Evolutionary conservation across 2,329 filamentous ascomycete species (phyloP).

Genomic region (Monilinia fructigena): DNA sequence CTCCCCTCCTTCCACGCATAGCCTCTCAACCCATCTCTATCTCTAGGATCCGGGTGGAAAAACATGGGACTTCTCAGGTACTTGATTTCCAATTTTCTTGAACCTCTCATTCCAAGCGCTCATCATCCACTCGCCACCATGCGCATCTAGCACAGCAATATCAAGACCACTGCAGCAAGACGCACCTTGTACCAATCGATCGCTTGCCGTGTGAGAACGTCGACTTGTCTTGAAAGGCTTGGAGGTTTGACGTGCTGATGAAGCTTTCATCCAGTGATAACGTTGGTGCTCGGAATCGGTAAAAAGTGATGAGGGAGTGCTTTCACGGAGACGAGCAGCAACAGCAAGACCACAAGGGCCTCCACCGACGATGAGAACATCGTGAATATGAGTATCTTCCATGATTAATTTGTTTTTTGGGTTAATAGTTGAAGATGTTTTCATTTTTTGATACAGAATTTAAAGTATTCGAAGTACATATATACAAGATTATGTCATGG

Average conservation of each 20-base stretch:
- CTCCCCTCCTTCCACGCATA: slow-evolving; percentile 60
- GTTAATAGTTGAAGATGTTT: neutral
- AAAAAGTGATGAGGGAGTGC: slow-evolving; percentile 74
- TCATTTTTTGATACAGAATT: neutral
- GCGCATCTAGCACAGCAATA: slow-evolving; percentile 67
- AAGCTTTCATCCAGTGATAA: slow-evolving; percentile 68
- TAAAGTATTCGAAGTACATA: slow-evolving; percentile 1
- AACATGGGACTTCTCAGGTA: slow-evolving; percentile 79
- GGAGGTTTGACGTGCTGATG: slow-evolving; percentile 52
- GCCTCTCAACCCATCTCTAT: slow-evolving; percentile 70
- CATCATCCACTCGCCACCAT: slow-evolving; percentile 66
- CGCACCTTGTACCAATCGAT: slow-evolving; percentile 36
- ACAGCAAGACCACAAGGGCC: slow-evolving; percentile 74
- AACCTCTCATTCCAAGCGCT: slow-evolving; percentile 69
- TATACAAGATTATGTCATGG: slow-evolving; percentile 2
- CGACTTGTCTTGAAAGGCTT: slow-evolving; percentile 37
- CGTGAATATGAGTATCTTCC: slow-evolving; percentile 46
- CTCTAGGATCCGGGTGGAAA: slow-evolving; percentile 75
- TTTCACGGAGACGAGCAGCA: slow-evolving; percentile 69
- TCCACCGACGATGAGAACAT: slow-evolving; percentile 63
- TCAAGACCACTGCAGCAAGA: slow-evolving; percentile 28
- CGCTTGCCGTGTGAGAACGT: slow-evolving; percentile 41
- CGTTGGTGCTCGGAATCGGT: slow-evolving; percentile 79
- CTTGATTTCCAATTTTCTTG: slow-evolving; percentile 63
- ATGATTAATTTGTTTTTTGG: slow-evolving; percentile 17